Evolutionary conservation across 2,329 filamentous ascomycete species (phyloP).

Genomic region (Thielaviopsis cerberus): DNA sequence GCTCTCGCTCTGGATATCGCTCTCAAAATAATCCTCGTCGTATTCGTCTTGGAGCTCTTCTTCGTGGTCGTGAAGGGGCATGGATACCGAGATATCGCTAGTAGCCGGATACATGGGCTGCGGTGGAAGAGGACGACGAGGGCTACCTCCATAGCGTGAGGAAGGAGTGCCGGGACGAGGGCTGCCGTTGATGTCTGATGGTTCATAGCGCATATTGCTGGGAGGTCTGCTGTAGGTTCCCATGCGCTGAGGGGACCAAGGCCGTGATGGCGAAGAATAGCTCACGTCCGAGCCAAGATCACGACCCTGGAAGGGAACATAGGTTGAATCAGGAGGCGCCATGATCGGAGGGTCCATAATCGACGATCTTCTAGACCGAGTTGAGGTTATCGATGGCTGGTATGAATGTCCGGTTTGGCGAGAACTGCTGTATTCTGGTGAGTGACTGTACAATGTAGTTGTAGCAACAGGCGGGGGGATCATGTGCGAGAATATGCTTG

Average conservation of each 20-base stretch:
- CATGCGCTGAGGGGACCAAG: slow-evolving; percentile 37
- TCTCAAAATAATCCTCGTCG: slow-evolving; percentile 59
- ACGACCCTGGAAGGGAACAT: slow-evolving; percentile 35
- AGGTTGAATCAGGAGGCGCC: slow-evolving; percentile 44
- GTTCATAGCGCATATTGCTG: slow-evolving; percentile 60
- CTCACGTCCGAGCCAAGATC: slow-evolving; percentile 19
- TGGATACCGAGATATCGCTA: slow-evolving; percentile 47
- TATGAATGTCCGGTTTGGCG: slow-evolving; percentile 29
- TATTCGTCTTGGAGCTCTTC: slow-evolving; percentile 17
- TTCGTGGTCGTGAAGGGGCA: slow-evolving; percentile 32
- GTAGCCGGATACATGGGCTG: slow-evolving; percentile 46
- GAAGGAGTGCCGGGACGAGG: slow-evolving; percentile 82
- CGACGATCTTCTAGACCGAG: slow-evolving; percentile 27
- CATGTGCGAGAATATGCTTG: slow-evolving; percentile 1
- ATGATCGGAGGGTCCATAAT: slow-evolving; percentile 41
- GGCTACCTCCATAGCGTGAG: slow-evolving; percentile 72
- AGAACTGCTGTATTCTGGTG: slow-evolving; percentile 27
- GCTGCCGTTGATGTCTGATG: slow-evolving; percentile 71
- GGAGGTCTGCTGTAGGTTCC: slow-evolving; percentile 54
- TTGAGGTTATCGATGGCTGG: slow-evolving; percentile 33
- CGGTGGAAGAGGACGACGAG: slow-evolving; percentile 69
- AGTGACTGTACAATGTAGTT: slow-evolving; percentile 19
- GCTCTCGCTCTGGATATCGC: slow-evolving; percentile 21
- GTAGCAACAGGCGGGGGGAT: slow-evolving; percentile 1
- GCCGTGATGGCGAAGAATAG: slow-evolving; percentile 32